Evolutionary conservation across 768 basidiomycete genomes (phyloP).

Genomic region (Lentinus brumalis): DNA sequence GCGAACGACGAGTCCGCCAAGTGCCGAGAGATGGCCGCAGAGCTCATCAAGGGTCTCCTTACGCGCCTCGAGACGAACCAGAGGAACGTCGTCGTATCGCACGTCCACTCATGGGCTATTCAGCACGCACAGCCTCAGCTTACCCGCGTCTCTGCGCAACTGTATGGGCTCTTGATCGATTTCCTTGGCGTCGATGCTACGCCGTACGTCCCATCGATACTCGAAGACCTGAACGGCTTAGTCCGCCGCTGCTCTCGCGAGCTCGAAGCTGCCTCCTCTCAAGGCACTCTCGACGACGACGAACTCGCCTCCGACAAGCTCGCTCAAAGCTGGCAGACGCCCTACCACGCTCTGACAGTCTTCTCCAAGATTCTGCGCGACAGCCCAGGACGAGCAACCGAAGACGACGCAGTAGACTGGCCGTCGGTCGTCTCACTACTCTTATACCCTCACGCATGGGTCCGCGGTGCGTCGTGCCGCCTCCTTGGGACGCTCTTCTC

Average conservation of each 20-base stretch:
- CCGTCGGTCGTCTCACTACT: slow-evolving; percentile 61
- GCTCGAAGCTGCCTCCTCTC: slow-evolving; percentile 34
- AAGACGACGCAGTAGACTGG: slow-evolving; percentile 63
- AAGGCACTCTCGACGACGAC: slow-evolving; percentile 37
- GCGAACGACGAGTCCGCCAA: slow-evolving; percentile 93
- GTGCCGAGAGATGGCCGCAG: slow-evolving; percentile 87
- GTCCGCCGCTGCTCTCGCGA: slow-evolving; percentile 46
- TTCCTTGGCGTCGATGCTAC: slow-evolving; percentile 50
- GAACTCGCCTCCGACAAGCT: slow-evolving; percentile 47
- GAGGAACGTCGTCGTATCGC: slow-evolving; percentile 58
- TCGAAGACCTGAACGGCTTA: slow-evolving; percentile 58
- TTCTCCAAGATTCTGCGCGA: slow-evolving; percentile 63
- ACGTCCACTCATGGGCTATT: slow-evolving; percentile 78
- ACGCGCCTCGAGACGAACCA: slow-evolving; percentile 63
- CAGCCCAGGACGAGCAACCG: slow-evolving; percentile 50
- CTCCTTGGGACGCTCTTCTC: slow-evolving; percentile 73
- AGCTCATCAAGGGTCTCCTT: slow-evolving; percentile 79
- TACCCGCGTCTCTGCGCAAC: slow-evolving; percentile 73
- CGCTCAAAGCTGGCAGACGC: slow-evolving; percentile 60
- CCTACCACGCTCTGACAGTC: slow-evolving; percentile 77
- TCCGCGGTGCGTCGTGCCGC: slow-evolving; percentile 78
- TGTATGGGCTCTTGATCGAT: slow-evolving; percentile 82
- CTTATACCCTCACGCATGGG: slow-evolving; percentile 93
- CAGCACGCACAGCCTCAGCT: slow-evolving; percentile 63
- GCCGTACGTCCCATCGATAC: slow-evolving; percentile 48